Evolutionary conservation across 177 flowering plant genomes (phyloP).

Genomic region (Vitis hybrid): DNA sequence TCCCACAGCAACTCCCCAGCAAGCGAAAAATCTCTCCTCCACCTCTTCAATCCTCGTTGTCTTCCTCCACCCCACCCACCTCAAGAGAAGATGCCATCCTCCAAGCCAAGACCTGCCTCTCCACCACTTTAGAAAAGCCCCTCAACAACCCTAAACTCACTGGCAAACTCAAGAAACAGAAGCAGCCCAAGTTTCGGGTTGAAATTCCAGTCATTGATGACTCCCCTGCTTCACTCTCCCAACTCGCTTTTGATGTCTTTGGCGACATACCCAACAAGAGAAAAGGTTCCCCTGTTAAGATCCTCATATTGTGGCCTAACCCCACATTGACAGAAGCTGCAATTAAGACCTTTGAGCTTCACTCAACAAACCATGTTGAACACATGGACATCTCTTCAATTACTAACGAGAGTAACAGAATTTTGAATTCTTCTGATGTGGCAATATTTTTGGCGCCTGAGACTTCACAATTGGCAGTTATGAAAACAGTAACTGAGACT

Average conservation of each 20-base stretch:
- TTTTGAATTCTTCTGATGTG: slow-evolving; percentile 54
- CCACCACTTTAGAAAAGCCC: slow-evolving; percentile 60
- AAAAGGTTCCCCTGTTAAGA: slow-evolving; percentile 47
- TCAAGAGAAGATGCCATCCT: slow-evolving; percentile 78
- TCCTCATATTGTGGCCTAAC: slow-evolving; percentile 61
- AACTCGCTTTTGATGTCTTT: slow-evolving; percentile 59
- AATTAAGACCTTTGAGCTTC: slow-evolving; percentile 31
- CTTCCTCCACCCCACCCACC: slow-evolving; percentile 51
- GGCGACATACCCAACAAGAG: slow-evolving; percentile 48
- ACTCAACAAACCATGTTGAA: slow-evolving; percentile 26
- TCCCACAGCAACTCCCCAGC: slow-evolving; percentile 13
- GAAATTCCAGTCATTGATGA: slow-evolving; percentile 82
- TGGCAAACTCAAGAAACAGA: slow-evolving; percentile 68
- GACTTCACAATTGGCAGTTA: slow-evolving; percentile 39
- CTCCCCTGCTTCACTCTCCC: slow-evolving; percentile 51
- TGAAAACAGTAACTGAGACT: slow-evolving; percentile 37
- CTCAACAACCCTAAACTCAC: slow-evolving; percentile 72
- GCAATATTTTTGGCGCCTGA: slow-evolving; percentile 72
- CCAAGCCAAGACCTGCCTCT: slow-evolving; percentile 78
- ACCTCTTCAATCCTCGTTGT: slow-evolving; percentile 20
- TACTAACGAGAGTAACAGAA: slow-evolving; percentile 20
- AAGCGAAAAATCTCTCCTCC: slow-evolving; percentile 14
- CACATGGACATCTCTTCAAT: slow-evolving; percentile 43
- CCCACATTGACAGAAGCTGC: slow-evolving; percentile 37
- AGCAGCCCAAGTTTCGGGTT: slow-evolving; percentile 67